Evolutionary conservation across 2,329 filamentous ascomycete species (phyloP).

Genomic region (Arachnomyces sp.): DNA sequence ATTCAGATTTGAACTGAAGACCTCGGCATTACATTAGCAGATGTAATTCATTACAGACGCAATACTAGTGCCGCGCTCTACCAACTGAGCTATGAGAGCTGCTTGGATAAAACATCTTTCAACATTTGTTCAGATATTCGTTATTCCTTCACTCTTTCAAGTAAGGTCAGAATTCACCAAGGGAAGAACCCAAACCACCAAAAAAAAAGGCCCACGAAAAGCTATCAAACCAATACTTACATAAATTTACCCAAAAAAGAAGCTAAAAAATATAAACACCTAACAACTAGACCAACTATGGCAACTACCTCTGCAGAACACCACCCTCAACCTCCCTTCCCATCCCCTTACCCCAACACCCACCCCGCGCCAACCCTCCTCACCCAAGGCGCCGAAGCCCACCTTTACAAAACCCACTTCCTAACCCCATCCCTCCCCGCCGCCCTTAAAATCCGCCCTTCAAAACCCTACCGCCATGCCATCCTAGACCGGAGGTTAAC

Average conservation of each 20-base stretch:
- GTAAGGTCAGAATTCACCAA: no score
- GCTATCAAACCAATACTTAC: no score
- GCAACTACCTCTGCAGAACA: conserved; percentile 18
- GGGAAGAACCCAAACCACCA: no score
- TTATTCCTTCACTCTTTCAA: no score
- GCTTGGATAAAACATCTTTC: no score
- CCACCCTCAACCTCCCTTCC: conserved; percentile 42
- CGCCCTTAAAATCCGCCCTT: conserved; percentile 84
- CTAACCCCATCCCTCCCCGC: conserved; percentile 60
- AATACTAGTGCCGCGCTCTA: no score
- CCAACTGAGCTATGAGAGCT: no score
- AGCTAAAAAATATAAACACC: background rate
- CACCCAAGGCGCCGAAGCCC: conserved; percentile 90
- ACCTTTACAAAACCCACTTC: conserved; percentile 81
- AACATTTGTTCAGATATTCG: no score
- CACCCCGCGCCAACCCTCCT: conserved; percentile 61
- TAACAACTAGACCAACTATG: background rate
- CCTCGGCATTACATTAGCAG: no score
- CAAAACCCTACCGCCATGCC: conserved; percentile 87
- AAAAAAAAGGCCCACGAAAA: no score
- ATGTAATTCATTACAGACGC: no score
- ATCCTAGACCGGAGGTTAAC: conserved; percentile 82
- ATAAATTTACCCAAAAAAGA: background rate
- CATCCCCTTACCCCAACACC: conserved; percentile 57
- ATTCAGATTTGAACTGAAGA: no score